Conservation (phyloP, 495 filamentous ascomycete genomes). For the Filosporella fistucella region DNA sequence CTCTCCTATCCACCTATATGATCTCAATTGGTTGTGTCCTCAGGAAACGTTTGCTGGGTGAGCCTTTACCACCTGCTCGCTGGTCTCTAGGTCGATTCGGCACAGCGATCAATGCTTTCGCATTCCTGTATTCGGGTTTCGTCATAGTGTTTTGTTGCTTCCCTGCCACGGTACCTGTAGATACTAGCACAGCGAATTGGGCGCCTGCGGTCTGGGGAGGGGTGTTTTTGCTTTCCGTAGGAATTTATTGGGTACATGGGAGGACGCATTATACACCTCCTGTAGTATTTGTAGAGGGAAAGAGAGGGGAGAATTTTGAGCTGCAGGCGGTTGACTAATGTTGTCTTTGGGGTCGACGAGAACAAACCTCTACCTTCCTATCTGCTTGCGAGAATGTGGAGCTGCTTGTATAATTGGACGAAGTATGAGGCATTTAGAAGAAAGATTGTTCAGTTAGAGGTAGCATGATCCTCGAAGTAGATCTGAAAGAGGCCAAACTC, state of each 20-base stretch:
- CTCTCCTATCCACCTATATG: conserved; percentile 44
- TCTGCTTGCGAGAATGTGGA: background rate
- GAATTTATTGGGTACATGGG: conserved; percentile 22
- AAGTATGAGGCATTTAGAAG: too few relatives aligned
- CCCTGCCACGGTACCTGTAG: conserved; percentile 31
- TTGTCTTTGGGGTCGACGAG: background rate
- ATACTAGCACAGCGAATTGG: conserved; percentile 39
- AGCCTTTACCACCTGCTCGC: conserved; percentile 37
- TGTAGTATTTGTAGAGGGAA: conserved; percentile 1
- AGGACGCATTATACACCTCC: conserved; percentile 7
- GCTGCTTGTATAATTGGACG: too few relatives aligned
- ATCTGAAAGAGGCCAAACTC: too few relatives aligned
- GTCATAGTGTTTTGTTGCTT: conserved; percentile 39
- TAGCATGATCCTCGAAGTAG: too few relatives aligned
- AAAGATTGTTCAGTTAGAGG: too few relatives aligned
- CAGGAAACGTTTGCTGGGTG: conserved; percentile 27
- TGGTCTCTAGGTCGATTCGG: conserved; percentile 35
- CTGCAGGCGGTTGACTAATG: conserved; percentile 20
- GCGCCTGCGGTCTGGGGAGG: conserved; percentile 38
- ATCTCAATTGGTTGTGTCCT: conserved; percentile 30
- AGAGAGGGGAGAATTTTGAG: conserved; percentile 21
- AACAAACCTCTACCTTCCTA: background rate
- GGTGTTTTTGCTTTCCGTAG: conserved; percentile 27
- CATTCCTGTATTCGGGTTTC: conserved; percentile 30
- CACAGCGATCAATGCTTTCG: conserved; percentile 30